Conservation (phyloP, 768 basidiomycete species). For the Chalciporus piperatus region DNA sequence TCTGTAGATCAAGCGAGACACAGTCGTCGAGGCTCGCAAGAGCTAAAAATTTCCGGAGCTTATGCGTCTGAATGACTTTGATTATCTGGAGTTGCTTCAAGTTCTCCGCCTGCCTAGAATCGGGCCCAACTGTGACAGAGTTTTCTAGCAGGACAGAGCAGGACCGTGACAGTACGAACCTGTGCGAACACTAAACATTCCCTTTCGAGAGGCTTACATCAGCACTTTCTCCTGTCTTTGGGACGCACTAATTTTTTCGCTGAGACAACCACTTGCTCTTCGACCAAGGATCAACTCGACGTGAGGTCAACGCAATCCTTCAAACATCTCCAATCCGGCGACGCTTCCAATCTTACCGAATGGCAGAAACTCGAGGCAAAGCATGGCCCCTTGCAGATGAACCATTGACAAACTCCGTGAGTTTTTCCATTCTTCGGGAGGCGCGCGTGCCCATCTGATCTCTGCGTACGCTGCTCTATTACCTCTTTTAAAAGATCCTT, state of each 20-base stretch:
- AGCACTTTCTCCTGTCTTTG: background rate
- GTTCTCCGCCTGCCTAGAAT: no score
- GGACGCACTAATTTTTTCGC: background rate
- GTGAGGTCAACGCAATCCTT: constrained; percentile 66
- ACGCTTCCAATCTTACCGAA: constrained; percentile 28
- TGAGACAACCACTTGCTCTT: constrained; percentile 3
- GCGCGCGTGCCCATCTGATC: background rate
- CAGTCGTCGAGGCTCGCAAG: no score
- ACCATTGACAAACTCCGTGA: constrained; percentile 84
- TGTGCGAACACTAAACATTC: no score
- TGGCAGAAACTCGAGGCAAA: constrained; percentile 71
- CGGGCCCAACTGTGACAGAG: no score
- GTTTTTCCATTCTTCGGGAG: constrained; percentile 22
- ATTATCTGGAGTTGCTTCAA: no score
- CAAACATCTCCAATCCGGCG: background rate
- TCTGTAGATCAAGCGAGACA: no score
- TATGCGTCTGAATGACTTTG: no score
- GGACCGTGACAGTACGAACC: no score
- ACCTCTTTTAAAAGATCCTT: constrained; percentile 61
- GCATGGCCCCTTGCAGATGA: constrained; percentile 89
- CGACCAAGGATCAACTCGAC: constrained; percentile 83
- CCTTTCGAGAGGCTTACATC: constrained; percentile 10
- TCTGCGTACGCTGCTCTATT: background rate
- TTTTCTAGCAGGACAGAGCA: no score
- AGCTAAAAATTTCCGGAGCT: no score